Evolutionary conservation across 768 basidiomycete species (phyloP).

Genomic region (Lactarius hengduanensis): DNA sequence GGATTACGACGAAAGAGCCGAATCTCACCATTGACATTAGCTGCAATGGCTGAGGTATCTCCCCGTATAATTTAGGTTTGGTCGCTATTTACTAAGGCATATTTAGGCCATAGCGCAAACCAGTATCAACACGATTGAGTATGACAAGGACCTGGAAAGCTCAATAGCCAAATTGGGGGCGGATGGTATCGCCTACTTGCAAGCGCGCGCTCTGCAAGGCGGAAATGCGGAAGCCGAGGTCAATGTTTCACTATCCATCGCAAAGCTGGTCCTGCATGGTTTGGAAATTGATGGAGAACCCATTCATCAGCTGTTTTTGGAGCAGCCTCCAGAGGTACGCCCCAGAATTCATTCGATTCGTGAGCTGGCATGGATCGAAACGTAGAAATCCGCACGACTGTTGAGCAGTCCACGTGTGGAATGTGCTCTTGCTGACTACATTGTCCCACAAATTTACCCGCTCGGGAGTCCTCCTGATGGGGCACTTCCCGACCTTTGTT

Average conservation of each 20-base stretch:
- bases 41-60: slow-evolving; percentile 53
- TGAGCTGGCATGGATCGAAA: background rate
- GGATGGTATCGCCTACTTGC: slow-evolving; percentile 29
- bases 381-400: slow-evolving; percentile 17
- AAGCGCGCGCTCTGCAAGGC: slow-evolving; percentile 34
- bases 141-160: slow-evolving; percentile 20
- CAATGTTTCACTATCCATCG: slow-evolving; percentile 47
- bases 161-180: slow-evolving; percentile 15
- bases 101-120: slow-evolving; percentile 36
- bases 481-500: slow-evolving; percentile 52
- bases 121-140: slow-evolving; percentile 29
- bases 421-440: slow-evolving; percentile 55
- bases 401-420: slow-evolving; percentile 62
- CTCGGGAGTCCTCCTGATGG: slow-evolving; percentile 46
- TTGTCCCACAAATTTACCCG: slow-evolving; percentile 41
- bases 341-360: background rate
- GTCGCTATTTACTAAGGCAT: background rate
- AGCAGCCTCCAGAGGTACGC: slow-evolving; percentile 30
- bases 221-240: slow-evolving; percentile 52
- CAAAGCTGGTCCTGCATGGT: slow-evolving; percentile 51
- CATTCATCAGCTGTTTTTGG: slow-evolving; percentile 40
- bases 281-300: slow-evolving; percentile 44
- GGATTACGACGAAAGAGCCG: slow-evolving; percentile 54
- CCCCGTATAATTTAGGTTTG: background rate
- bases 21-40: slow-evolving; percentile 48